Base-by-base conservation (phyloP, 306 rosid genomes). In the Abrus precatorius region DNA sequence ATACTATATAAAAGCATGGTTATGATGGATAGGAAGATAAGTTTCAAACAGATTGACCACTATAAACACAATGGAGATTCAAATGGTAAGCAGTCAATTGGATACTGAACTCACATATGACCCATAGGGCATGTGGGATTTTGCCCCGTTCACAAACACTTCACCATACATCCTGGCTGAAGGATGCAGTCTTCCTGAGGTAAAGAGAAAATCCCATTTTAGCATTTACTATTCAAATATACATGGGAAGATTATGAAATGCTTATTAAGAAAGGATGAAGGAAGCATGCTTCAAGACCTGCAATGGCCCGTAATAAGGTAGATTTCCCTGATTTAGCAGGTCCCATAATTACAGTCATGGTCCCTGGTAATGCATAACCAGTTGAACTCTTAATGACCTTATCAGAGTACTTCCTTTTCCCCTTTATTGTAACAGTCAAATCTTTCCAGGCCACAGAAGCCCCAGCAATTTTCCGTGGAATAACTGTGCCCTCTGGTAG, bases 351-450 rank as follows among this genome's bases (percentile, higher is more conserved):
- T 38, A 96, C 97, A 0, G 99, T 93, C 95, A 96, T 92, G 27
- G 98, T 93, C 53, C 97, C 98, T 6, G 98, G 99, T 79, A 96
- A 85, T 2, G 99, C 98, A 85, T 96, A 96, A 86, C 99, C 98
- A 68, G 92, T 90, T 45, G 99, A 96, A 88, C 95, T 96, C 94
- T 93, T 96, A 69, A 96, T 85, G 66, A 93, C 97, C 88, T 90
- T 96, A 45, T 92, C 97, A 47, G 98, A 93, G 83, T 96, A 93
- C 84, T 93, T 96, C 82, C 98, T 90, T 88, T 93, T 96, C 64
- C 97, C 97, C 76, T 89, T 96, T 74, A 96, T 93, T 54, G 96
- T 92, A 73, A 96, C 84, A 11, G 98, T 96, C 90, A 96, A 88
- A 83, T 96, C 99, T 82, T 92, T 96, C 99, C 99, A 96, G 3